phyloP scores from a whole-genome alignment of 495 filamentous ascomycete genomes.

The Tuber magnatum region DNA sequence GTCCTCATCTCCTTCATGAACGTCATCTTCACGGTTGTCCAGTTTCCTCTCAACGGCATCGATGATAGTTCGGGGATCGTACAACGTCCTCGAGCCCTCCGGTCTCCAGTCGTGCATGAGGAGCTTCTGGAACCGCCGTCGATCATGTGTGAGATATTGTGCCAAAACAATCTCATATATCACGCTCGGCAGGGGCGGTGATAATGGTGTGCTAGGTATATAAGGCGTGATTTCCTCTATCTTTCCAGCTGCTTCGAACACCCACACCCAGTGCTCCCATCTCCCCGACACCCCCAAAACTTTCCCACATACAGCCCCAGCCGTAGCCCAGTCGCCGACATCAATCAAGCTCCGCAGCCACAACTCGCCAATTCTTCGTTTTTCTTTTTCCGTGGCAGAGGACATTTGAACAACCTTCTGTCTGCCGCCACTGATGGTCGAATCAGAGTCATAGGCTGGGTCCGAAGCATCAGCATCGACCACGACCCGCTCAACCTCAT shows the following conservation, averaged over 20 bases:
- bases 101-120: slow-evolving; percentile 69
- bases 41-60: slow-evolving; percentile 67
- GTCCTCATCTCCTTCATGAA: slow-evolving; percentile 41
- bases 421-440: slow-evolving; percentile 42
- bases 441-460: slow-evolving; percentile 55
- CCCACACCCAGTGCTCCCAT: slow-evolving; percentile 94
- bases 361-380: slow-evolving; percentile 80
- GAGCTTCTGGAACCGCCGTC: slow-evolving; percentile 63
- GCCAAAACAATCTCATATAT: slow-evolving; percentile 80
- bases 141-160: slow-evolving; percentile 71
- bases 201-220: slow-evolving; percentile 66
- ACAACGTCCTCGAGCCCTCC: slow-evolving; percentile 53
- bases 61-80: slow-evolving; percentile 63
- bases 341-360: slow-evolving; percentile 82
- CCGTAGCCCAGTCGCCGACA: slow-evolving; percentile 63
- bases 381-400: slow-evolving; percentile 76
- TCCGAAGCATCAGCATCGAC: slow-evolving; percentile 50
- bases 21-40: slow-evolving; percentile 60
- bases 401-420: slow-evolving; percentile 42
- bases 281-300: slow-evolving; percentile 68
- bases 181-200: slow-evolving; percentile 69
- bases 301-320: slow-evolving; percentile 69
- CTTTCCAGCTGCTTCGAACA: slow-evolving; percentile 73
- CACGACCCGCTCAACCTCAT: slow-evolving; percentile 35
- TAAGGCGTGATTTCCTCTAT: slow-evolving; percentile 81